Base-by-base conservation (phyloP, 345 rosid genomes). In the Salix udensis region DNA sequence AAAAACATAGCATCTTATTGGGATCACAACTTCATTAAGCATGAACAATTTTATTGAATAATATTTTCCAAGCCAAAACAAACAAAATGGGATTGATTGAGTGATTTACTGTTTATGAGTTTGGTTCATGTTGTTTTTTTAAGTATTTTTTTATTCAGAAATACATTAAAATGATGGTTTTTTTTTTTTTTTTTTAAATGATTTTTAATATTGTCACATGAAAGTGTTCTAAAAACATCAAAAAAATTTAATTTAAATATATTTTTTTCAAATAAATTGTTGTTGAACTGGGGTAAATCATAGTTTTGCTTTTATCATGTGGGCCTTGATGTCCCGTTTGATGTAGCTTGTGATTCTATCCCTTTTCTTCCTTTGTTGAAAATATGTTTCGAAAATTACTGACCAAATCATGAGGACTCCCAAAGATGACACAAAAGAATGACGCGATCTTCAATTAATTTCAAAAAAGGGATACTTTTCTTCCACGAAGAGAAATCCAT, bases 401-500 rank as follows among this genome's bases (percentile, higher is more conserved):
- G 78, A 80, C 88, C 73, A 73, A 85, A 85, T 85, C 84, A 85
- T 85, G 30, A 70, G 9, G 70, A 42, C 26, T 52, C 11, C 44
- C n/a, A 80, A 80, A 77, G 71, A 77, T 65, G 83, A 72, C 82
- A 66, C 78, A 69, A 77, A 74, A 53, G 69, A 67, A 77, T 77
- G 61, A 46, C 52, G 48, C 44, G 36, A 16, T 58, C 44, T 74
- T 73, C 84, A 80, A 70, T 81, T 73, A 78, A 67, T 71, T 34
- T 23, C 75, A 74, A 68, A 78, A 85, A 34, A 85, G 86, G 28
- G 82, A 78, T 85, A 76, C 86, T 65, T 85, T 85, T 68, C 84
- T 85, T 85, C 75, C 4, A 24, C 76, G 74, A 44, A 76, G 81
- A 83, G 86, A 31, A 82, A 85, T 28, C 1, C 46, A 60, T 30